A percentile compares a stretch with the other conserved stretches of the same genome.
Evolutionary conservation across 345 rosid genomes (phyloP).

Genomic region (Boechera retrofracta): DNA sequence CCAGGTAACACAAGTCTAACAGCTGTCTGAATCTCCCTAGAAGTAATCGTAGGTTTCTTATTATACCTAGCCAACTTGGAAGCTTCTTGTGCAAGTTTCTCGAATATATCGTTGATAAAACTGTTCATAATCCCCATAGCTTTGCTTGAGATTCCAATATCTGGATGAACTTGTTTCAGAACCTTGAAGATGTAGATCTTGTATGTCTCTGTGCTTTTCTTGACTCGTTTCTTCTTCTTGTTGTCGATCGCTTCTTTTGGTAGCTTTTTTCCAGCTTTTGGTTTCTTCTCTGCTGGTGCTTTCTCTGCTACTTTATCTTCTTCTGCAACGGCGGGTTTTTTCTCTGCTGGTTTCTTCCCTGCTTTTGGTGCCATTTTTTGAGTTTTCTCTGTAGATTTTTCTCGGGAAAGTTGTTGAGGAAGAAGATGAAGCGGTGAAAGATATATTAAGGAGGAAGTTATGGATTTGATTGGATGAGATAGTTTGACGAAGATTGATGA

Average conservation of each 20-base stretch:
- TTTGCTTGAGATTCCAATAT: constrained; percentile 65
- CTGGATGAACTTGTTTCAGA: constrained; percentile 63
- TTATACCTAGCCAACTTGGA: constrained; percentile 80
- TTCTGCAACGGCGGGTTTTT: constrained; percentile 63
- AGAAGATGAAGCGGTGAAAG: constrained; percentile 7
- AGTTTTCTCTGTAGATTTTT: neutral
- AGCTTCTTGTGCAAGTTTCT: constrained; percentile 75
- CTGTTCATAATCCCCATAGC: constrained; percentile 85
- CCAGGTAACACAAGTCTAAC: constrained; percentile 75
- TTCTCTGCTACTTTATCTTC: constrained; percentile 59
- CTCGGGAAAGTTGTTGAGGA: neutral
- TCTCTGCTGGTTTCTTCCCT: constrained; percentile 64
- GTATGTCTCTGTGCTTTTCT: constrained; percentile 77
- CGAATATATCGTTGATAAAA: constrained; percentile 71
- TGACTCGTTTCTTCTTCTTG: constrained; percentile 60
- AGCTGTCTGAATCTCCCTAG: constrained; percentile 79
- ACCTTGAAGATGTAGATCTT: constrained; percentile 86
- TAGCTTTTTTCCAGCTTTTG: constrained; percentile 80
- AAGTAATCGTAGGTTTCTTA: constrained; percentile 79
- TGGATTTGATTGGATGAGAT: constrained; percentile 16
- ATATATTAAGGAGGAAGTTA: constrained; percentile 6
- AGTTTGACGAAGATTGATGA: constrained; percentile 16
- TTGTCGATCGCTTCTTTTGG: constrained; percentile 72
- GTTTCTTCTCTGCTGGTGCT: constrained; percentile 79
- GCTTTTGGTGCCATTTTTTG: constrained; percentile 48